Percentiles rank a stretch among this genome's conserved stretches.
These are phyloP conservation scores for Aspergillus sp. DNA, from an alignment of 2,329 filamentous ascomycete genomes.

Conservation along the genomic window DNA sequence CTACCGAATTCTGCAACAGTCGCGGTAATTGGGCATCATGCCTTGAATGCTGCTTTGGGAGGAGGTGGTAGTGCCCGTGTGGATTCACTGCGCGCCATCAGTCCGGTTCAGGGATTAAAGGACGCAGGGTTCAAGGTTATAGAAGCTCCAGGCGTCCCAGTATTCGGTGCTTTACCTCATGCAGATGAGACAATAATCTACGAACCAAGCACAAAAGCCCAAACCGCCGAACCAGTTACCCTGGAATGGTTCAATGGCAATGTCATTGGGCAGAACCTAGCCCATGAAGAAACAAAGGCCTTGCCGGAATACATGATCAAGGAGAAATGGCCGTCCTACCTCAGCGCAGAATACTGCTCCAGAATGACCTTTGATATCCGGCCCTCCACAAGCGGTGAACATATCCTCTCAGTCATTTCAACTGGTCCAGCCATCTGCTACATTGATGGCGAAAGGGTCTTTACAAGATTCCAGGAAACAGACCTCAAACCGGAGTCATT, in stretches of 20 bases:
- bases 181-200: not conserved
- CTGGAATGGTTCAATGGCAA: conserved; percentile 7
- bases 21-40: not conserved
- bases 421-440: conserved; percentile 2
- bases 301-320: conserved; percentile 8
- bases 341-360: conserved; percentile 2
- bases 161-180: not conserved
- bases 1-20: not conserved
- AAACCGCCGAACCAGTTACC: not conserved
- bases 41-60: not conserved
- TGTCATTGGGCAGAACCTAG: not conserved
- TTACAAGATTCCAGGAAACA: conserved; percentile 1
- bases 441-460: conserved; percentile 3
- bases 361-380: not conserved
- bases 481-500: conserved; percentile 3
- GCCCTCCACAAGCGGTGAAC: not conserved
- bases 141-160: not conserved
- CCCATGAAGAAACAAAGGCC: not conserved
- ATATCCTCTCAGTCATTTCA: conserved; percentile 7
- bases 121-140: not conserved
- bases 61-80: conserved; percentile 1
- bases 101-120: not conserved
- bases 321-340: conserved; percentile 3
- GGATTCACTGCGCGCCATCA: not conserved
- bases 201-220: not conserved